These are phyloP conservation scores for Gelatoporia subvermispora DNA, from an alignment of 768 basidiomycete genomes.

Conservation along the genomic window DNA sequence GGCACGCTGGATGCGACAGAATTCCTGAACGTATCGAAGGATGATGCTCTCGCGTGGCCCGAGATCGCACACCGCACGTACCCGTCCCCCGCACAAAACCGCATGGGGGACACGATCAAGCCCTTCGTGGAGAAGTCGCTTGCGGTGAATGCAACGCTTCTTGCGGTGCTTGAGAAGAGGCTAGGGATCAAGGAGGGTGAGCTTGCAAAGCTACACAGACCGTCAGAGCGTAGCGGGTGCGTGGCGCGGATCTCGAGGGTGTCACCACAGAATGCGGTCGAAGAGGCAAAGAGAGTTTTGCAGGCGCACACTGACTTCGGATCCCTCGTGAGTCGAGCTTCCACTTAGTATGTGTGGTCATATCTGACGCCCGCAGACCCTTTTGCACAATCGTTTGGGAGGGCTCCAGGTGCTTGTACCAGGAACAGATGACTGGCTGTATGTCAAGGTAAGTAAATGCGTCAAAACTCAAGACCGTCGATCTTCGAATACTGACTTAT, in stretches of 20 bases:
- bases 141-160: constrained; percentile 29
- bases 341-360: constrained; percentile 24
- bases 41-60: constrained; percentile 30
- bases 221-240: constrained; percentile 23
- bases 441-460: constrained; percentile 44
- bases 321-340: constrained; percentile 23
- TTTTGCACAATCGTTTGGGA: constrained; percentile 65
- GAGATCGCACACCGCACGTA: constrained; percentile 23
- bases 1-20: constrained; percentile 25
- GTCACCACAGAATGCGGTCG: constrained; percentile 13
- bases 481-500: not conserved
- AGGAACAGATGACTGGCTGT: constrained; percentile 60
- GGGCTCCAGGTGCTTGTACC: constrained; percentile 66
- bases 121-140: constrained; percentile 27
- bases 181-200: constrained; percentile 28
- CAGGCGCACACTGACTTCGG: constrained; percentile 34
- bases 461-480: not conserved
- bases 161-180: constrained; percentile 26
- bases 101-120: constrained; percentile 20
- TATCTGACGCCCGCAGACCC: constrained; percentile 38
- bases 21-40: constrained; percentile 29
- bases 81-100: constrained; percentile 23
- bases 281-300: constrained; percentile 20
- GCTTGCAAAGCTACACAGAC: constrained; percentile 22
- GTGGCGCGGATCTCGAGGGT: constrained; percentile 29